These are phyloP conservation scores for Colletotrichum gigasporum DNA, from an alignment of 2,329 filamentous ascomycete species.

Conservation along the genomic window DNA sequence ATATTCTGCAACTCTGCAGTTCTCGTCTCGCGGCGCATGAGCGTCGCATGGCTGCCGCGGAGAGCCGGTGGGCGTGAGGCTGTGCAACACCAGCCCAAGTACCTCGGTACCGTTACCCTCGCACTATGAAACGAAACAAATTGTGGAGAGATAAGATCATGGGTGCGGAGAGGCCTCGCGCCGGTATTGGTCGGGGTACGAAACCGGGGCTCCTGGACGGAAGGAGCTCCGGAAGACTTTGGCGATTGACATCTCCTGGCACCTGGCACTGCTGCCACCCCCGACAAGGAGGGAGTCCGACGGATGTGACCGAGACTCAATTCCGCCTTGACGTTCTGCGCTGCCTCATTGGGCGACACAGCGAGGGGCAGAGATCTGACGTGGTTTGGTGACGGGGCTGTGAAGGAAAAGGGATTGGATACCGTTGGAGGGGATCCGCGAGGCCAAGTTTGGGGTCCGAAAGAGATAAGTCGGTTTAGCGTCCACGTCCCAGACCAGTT, in stretches of 20 bases:
- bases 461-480: background rate
- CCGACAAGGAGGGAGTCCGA: background rate
- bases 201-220: conserved; percentile 11
- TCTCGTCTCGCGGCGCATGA: background rate
- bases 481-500: background rate
- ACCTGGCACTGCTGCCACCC: background rate
- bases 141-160: background rate
- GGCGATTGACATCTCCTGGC: background rate
- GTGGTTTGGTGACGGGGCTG: background rate
- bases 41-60: background rate
- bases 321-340: background rate
- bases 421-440: conserved; percentile 18
- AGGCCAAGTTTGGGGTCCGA: background rate
- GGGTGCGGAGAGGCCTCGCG: background rate
- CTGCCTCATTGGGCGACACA: background rate
- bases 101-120: background rate
- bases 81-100: background rate
- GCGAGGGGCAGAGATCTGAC: background rate
- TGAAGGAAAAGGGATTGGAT: conserved; percentile 12
- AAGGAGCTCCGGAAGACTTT: conserved; percentile 3
- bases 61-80: background rate
- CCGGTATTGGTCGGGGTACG: conserved; percentile 20
- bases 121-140: conserved; percentile 26
- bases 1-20: background rate
- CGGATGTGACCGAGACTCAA: conserved; percentile 23